Conservation (phyloP, 2,329 filamentous ascomycete species). For the Aspergillus chevalieri region DNA sequence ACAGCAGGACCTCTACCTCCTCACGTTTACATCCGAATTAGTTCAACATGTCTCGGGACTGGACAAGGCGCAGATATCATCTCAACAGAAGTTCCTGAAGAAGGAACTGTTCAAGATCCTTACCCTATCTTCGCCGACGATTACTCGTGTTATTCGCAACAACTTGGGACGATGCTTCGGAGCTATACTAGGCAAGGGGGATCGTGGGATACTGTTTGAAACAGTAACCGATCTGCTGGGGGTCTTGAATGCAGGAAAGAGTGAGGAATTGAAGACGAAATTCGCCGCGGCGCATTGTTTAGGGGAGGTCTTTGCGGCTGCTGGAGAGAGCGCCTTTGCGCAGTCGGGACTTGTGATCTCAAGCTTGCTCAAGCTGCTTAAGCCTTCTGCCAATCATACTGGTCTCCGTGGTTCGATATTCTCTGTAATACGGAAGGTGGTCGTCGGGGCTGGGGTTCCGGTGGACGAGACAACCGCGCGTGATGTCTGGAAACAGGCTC, state of each 20-base stretch:
- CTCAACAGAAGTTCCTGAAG: constrained; percentile 87
- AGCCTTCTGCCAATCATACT: constrained; percentile 70
- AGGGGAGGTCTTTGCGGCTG: constrained; percentile 83
- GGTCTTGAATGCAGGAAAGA: constrained; percentile 68
- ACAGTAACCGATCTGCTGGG: constrained; percentile 81
- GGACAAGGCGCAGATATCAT: constrained; percentile 70
- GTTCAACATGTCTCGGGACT: constrained; percentile 69
- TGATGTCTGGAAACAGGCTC: constrained; percentile 87
- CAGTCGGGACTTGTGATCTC: constrained; percentile 69
- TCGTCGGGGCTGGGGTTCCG: constrained; percentile 66
- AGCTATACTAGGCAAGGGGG: constrained; percentile 75
- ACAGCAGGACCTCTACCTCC: constrained; percentile 89
- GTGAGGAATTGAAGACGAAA: constrained; percentile 71
- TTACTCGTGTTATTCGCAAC: constrained; percentile 82
- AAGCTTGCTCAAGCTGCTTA: constrained; percentile 70
- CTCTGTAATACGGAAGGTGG: constrained; percentile 66
- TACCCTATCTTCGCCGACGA: constrained; percentile 70
- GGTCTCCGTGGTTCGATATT: constrained; percentile 77
- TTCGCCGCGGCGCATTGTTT: constrained; percentile 84
- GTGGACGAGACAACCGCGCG: constrained; percentile 80
- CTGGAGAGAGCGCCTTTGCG: constrained; percentile 85
- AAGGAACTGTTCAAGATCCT: constrained; percentile 92
- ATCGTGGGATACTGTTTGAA: constrained; percentile 87
- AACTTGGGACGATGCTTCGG: constrained; percentile 80
- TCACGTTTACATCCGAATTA: constrained; percentile 80